Evolutionary conservation across 352 stramenopile genomes (phyloP), one percentile per base, ranked within the genome.

Genomic region (Phytopythium sindhum): DNA sequence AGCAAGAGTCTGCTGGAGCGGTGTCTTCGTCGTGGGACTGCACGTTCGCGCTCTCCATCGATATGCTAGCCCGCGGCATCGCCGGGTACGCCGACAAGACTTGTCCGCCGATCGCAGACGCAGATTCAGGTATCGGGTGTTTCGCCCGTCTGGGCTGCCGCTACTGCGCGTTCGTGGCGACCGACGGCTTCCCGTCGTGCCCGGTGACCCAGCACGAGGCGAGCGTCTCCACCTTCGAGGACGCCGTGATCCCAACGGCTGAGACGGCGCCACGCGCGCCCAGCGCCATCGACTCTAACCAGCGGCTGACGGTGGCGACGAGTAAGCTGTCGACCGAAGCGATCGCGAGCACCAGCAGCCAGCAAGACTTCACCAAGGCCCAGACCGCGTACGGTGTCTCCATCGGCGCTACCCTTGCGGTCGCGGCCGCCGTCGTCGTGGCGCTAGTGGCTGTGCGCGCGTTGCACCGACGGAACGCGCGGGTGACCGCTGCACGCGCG

Each of bases 21-120:
- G 35, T 17, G 35, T n/a, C 12, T 19, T 28, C 54, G 33, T 50
- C 54, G 3, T 31, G 10, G 35, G 54, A 60, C 33, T 60, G 54
- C 35, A 60, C 54, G 23, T 60, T 60, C 33, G 33, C 35, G 54
- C 54, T 60, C 14, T 31, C 54, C 31, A 11, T 60, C 3, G 23
- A 60, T 9, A 31, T 12, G 29, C 54, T 60, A 11, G n/a, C n/a
- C 4, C 19, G 10, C 21, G 54, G 54, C 5, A 31, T 60, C 31
- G 54, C 35, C 8, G 54, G n/a, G 5, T 33, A 35, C 35, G 35
- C 21, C 4, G 54, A 60, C 33, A 12, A 21, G 14, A 35, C 1
- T 4, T 60, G 54, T 28, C 54, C 54, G 5, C 23, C 35, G 4
- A 5, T 6, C 17, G 23, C 9, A 9, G 33, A n/a, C 2, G 23